Percentiles rank a stretch among this genome's conserved stretches.
phyloP scores from a whole-genome alignment of 225 moss, liverwort and hornwort species.

The Ulota crispa region DNA sequence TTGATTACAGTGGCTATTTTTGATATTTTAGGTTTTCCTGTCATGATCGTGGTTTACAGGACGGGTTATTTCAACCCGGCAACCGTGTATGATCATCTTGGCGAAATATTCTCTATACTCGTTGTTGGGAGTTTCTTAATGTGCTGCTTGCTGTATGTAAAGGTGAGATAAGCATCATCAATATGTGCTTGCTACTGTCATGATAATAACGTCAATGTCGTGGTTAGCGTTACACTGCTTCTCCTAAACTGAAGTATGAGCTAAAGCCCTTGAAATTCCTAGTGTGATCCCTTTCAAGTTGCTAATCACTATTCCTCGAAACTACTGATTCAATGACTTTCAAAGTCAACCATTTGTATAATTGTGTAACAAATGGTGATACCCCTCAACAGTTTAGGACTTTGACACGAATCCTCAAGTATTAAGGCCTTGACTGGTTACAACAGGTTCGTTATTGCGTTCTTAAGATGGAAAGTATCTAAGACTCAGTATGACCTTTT shows the following conservation, averaged over 20 bases:
- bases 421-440: not conserved
- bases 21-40: not conserved
- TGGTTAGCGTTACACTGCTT: slow-evolving; percentile 2
- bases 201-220: not conserved
- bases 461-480: not conserved
- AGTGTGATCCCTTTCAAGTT: not conserved
- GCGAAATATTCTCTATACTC: slow-evolving; percentile 76
- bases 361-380: not conserved
- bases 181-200: not conserved
- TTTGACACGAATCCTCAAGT: not conserved
- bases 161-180: slow-evolving; percentile 45
- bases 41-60: slow-evolving; percentile 40
- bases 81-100: slow-evolving; percentile 88
- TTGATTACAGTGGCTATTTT: not conserved
- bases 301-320: not conserved
- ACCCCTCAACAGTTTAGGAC: not conserved
- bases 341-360: not conserved
- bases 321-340: not conserved
- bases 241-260: not conserved
- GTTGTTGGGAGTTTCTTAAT: slow-evolving; percentile 68
- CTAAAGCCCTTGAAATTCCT: not conserved
- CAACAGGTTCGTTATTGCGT: not conserved
- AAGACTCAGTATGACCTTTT: not conserved
- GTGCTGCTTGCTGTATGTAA: slow-evolving; percentile 75
- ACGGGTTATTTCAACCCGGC: slow-evolving; percentile 67